These are phyloP conservation scores for Fraxinus floribunda DNA, from an alignment of 305 asterid species.

Conservation along the genomic window DNA sequence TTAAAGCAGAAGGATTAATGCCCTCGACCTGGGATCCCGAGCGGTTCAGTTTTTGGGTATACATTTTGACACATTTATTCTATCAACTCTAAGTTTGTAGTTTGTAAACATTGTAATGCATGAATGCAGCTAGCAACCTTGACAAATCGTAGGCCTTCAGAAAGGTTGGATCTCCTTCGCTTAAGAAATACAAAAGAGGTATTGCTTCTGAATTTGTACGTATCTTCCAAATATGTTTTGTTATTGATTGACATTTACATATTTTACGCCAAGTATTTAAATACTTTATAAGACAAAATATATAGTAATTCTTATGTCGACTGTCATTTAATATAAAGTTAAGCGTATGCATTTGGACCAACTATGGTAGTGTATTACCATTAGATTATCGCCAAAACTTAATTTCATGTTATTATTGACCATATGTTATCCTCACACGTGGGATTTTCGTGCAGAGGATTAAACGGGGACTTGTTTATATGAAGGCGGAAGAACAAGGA, in stretches of 20 bases:
- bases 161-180: conserved; percentile 81
- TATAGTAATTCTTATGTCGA: neutral
- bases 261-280: neutral
- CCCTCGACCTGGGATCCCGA: conserved; percentile 80
- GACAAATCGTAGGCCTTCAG: conserved; percentile 74
- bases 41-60: conserved; percentile 96
- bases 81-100: neutral
- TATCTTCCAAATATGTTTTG: neutral
- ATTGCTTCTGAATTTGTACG: neutral
- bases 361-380: neutral
- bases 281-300: neutral
- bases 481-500: conserved; percentile 85
- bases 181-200: conserved; percentile 81
- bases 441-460: conserved; percentile 62
- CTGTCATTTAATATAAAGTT: neutral
- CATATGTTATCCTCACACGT: neutral
- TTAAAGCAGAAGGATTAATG: conserved; percentile 83
- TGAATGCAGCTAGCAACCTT: conserved; percentile 76
- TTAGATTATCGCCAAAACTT: neutral
- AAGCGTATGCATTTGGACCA: neutral
- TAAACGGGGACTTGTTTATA: conserved; percentile 59
- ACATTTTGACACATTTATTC: conserved; percentile 8
- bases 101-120: conserved; percentile 13
- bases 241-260: neutral
- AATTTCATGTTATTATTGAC: neutral